These are phyloP conservation scores for Nitzschia palea DNA, from an alignment of 108 stramenopile species.

Conservation along the genomic window DNA sequence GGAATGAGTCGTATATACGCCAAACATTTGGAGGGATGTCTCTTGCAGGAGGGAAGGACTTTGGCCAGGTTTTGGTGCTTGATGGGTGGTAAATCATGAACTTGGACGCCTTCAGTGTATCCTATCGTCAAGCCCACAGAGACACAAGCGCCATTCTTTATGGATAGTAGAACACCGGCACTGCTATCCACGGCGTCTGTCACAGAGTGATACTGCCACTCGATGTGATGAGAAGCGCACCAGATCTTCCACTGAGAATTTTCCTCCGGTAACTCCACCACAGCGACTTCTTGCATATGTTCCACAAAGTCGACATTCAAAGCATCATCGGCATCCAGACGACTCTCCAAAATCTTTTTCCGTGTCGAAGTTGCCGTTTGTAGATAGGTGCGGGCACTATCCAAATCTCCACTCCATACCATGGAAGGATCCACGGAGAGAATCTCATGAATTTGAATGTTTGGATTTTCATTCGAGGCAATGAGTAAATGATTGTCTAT, in stretches of 20 bases:
- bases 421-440: not conserved
- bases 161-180: conserved; percentile 1
- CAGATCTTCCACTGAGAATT: conserved; percentile 47
- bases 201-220: conserved; percentile 39
- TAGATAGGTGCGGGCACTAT: conserved; percentile 4
- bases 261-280: conserved; percentile 2
- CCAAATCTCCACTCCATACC: conserved; percentile 12
- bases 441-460: conserved; percentile 14
- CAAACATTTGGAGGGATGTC: conserved; percentile 36
- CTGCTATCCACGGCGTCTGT: not conserved
- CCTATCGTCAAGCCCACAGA: conserved; percentile 61
- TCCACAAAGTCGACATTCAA: conserved; percentile 48
- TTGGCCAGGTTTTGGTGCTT: conserved; percentile 4
- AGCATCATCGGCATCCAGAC: conserved; percentile 71
- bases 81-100: conserved; percentile 7
- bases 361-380: not conserved
- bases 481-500: conserved; percentile 36
- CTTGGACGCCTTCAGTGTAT: conserved; percentile 22
- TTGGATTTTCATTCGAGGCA: conserved; percentile 47
- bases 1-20: conserved; percentile 35
- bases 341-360: conserved; percentile 48
- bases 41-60: conserved; percentile 21
- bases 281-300: conserved; percentile 41
- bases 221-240: conserved; percentile 42
- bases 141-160: conserved; percentile 30